Percentiles rank a stretch among this genome's conserved stretches.
These are phyloP conservation scores for Capronia americana DNA, from an alignment of 2,329 filamentous ascomycete species.

Conservation along the genomic window DNA sequence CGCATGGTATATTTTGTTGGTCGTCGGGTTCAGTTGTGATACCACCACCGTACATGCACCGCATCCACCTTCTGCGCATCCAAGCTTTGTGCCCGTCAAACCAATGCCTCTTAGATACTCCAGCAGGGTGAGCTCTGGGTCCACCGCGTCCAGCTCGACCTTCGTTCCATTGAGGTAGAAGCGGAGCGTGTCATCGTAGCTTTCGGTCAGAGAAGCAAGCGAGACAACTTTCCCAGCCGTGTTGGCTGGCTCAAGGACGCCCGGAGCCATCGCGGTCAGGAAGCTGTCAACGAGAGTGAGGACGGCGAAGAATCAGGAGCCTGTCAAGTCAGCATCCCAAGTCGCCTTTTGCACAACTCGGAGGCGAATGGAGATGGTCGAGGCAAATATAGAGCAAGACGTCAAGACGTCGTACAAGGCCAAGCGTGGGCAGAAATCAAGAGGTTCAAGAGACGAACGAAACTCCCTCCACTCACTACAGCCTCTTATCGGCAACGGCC, in stretches of 20 bases:
- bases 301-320: background rate
- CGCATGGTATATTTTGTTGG: conserved; percentile 91
- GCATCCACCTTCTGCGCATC: conserved; percentile 94
- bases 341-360: conserved; percentile 2
- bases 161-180: conserved; percentile 97
- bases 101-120: conserved; percentile 94
- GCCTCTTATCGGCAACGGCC: conserved; percentile 26
- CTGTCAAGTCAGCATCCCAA: conserved; percentile 31
- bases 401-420: background rate
- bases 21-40: conserved; percentile 91
- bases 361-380: background rate
- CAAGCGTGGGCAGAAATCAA: background rate
- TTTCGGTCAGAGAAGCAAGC: conserved; percentile 70
- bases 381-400: conserved; percentile 4
- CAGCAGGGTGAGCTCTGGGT: conserved; percentile 88
- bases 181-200: conserved; percentile 83
- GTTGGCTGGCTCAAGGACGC: conserved; percentile 57
- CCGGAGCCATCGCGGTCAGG: conserved; percentile 61
- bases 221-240: conserved; percentile 52
- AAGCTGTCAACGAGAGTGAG: background rate
- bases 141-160: conserved; percentile 81
- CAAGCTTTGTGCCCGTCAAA: conserved; percentile 92
- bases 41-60: conserved; percentile 94
- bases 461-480: background rate
- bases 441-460: background rate